Evolutionary conservation across 805 yeast species (phyloP).

Genomic region (Candida maris): DNA sequence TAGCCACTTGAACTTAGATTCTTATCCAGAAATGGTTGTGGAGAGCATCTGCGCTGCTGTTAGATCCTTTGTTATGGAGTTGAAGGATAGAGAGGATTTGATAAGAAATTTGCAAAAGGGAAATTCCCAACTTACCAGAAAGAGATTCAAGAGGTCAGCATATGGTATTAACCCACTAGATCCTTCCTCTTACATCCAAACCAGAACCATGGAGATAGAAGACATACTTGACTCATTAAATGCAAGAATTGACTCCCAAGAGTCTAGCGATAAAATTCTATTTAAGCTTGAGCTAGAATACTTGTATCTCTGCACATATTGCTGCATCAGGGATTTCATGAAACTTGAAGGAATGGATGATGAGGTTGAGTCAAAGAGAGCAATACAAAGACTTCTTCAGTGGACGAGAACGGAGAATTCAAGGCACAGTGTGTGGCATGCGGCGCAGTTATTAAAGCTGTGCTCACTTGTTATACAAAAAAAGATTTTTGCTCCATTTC

Average conservation of each 20-base stretch:
- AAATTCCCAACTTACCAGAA: not conserved
- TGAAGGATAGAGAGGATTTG: conserved; percentile 6
- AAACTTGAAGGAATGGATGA: conserved; percentile 11
- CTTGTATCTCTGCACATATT: conserved; percentile 8
- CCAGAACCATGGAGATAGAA: conserved; percentile 5
- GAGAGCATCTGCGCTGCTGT: conserved; percentile 4
- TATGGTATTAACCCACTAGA: conserved; percentile 1
- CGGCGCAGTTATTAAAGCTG: conserved; percentile 5
- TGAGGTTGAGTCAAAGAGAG: conserved; percentile 7
- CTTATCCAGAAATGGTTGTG: conserved; percentile 3
- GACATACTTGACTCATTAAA: conserved; percentile 7
- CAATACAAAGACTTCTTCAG: conserved; percentile 5
- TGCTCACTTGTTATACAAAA: conserved; percentile 1
- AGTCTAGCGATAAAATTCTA: conserved; percentile 1
- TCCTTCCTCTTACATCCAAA: conserved; percentile 3
- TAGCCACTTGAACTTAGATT: not conserved
- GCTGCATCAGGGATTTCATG: conserved; percentile 8
- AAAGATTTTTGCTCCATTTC: conserved; percentile 5
- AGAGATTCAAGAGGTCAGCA: conserved; percentile 4
- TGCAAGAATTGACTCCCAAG: not conserved
- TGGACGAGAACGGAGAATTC: conserved; percentile 10
- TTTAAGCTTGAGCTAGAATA: conserved; percentile 9
- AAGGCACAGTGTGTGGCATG: conserved; percentile 6
- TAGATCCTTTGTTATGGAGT: conserved; percentile 6
- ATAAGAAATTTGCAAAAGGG: not conserved